Percentiles rank a stretch among this genome's conserved stretches.
phyloP scores from a whole-genome alignment of 75 land plant species.

The Cupressus sempervirens region DNA sequence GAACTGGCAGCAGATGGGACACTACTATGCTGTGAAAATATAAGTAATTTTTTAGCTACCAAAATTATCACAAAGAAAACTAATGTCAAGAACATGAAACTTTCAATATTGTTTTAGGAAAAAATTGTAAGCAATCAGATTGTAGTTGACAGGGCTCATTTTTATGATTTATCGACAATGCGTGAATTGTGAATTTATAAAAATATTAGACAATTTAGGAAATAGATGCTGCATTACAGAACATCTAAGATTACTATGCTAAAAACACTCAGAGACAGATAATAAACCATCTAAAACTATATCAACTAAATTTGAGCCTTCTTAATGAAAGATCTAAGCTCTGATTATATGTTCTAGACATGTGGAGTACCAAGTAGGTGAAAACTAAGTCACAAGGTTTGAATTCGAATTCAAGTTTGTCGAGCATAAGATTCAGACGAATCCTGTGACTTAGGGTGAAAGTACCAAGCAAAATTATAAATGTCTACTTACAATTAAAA shows the following conservation, averaged over 20 bases:
- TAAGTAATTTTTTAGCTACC: background rate
- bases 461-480: background rate
- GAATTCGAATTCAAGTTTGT: no score
- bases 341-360: background rate
- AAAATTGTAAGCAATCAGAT: background rate
- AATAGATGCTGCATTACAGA: background rate
- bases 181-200: background rate
- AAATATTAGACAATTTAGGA: background rate
- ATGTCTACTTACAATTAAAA: background rate
- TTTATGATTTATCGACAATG: background rate
- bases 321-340: background rate
- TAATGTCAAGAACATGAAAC: background rate
- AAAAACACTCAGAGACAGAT: background rate
- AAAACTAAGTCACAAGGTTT: no score
- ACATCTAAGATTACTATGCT: background rate
- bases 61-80: background rate
- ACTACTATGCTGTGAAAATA: slow-evolving; percentile 19
- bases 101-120: background rate
- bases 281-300: background rate
- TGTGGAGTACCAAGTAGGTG: background rate
- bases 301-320: background rate
- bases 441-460: no score
- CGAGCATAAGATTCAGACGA: no score
- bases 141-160: background rate
- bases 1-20: slow-evolving; percentile 58